Conservation (phyloP, 2,329 filamentous ascomycete genomes). For the Nigrospora sphaerica region DNA sequence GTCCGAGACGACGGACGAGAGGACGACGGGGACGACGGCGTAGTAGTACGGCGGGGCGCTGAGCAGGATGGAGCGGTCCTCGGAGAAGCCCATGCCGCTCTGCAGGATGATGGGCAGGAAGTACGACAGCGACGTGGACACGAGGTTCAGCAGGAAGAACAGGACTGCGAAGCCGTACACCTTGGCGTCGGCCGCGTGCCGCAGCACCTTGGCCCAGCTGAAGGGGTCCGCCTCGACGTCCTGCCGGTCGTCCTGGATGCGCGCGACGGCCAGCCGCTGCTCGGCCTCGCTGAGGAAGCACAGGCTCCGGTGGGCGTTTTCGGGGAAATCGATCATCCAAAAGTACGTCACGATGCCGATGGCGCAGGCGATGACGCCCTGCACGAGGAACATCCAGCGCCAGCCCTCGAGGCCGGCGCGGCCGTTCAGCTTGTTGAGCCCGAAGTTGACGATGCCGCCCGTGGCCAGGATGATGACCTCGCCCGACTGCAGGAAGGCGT, state of each 20-base stretch:
- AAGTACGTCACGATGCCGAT: conserved; percentile 56
- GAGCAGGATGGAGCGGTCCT: conserved; percentile 49
- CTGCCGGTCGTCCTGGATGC: conserved; percentile 54
- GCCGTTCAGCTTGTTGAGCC: conserved; percentile 57
- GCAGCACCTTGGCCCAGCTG: conserved; percentile 43
- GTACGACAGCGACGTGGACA: conserved; percentile 58
- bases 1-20: conserved; percentile 58
- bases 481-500: conserved; percentile 56
- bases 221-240: conserved; percentile 53
- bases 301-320: conserved; percentile 48
- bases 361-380: conserved; percentile 53
- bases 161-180: conserved; percentile 57
- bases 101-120: conserved; percentile 57
- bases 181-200: conserved; percentile 52
- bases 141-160: conserved; percentile 61
- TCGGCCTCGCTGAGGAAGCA: conserved; percentile 51
- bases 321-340: conserved; percentile 67
- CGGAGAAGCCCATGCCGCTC: conserved; percentile 46
- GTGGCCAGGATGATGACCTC: conserved; percentile 60
- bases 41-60: conserved; percentile 64
- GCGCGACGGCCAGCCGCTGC: conserved; percentile 43
- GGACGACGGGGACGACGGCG: conserved; percentile 53
- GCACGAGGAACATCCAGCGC: conserved; percentile 64
- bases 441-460: conserved; percentile 61
- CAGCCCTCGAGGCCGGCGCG: conserved; percentile 50